Evolutionary conservation across 2,329 filamentous ascomycete species (phyloP).

Genomic region (Penicillium sp.): DNA sequence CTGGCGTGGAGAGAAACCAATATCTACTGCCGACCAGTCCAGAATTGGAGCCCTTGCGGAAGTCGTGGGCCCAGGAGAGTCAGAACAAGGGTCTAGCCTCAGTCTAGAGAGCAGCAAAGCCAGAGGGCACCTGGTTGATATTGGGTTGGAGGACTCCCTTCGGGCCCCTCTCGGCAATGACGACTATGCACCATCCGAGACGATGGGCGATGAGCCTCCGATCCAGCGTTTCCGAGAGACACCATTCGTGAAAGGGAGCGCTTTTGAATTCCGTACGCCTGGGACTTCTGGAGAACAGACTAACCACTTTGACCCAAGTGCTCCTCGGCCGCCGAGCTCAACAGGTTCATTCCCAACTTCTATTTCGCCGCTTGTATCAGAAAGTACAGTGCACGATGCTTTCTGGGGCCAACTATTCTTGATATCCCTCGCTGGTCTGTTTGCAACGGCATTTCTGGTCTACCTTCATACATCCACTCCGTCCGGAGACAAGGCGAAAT

Average conservation of each 20-base stretch:
- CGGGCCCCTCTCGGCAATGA: conserved; percentile 46
- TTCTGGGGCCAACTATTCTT: conserved; percentile 92
- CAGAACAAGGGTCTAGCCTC: conserved; percentile 30
- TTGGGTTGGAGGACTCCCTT: conserved; percentile 71
- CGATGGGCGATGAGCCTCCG: conserved; percentile 48
- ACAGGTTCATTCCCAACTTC: conserved; percentile 55
- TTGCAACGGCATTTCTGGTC: conserved; percentile 84
- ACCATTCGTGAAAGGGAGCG: conserved; percentile 39
- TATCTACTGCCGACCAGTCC: conserved; percentile 39
- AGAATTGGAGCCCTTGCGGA: conserved; percentile 35
- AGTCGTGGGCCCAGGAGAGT: conserved; percentile 40
- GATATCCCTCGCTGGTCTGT: conserved; percentile 76
- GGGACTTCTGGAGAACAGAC: conserved; percentile 53
- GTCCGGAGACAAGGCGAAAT: conserved; percentile 59
- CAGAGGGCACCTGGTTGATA: conserved; percentile 73
- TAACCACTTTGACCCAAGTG: conserved; percentile 47
- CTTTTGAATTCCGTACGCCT: conserved; percentile 38
- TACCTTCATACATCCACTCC: conserved; percentile 82
- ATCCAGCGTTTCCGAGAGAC: conserved; percentile 56
- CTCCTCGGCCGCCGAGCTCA: conserved; percentile 49
- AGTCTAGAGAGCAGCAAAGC: conserved; percentile 52
- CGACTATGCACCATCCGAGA: conserved; percentile 41
- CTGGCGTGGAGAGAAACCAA: conserved; percentile 52
- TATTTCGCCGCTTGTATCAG: conserved; percentile 58
- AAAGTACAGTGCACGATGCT: conserved; percentile 76